A percentile compares a stretch with the other conserved stretches of the same genome.
These are phyloP conservation scores for Gossypium raimondii DNA, from an alignment of 345 rosid species.

Conservation along the genomic window DNA sequence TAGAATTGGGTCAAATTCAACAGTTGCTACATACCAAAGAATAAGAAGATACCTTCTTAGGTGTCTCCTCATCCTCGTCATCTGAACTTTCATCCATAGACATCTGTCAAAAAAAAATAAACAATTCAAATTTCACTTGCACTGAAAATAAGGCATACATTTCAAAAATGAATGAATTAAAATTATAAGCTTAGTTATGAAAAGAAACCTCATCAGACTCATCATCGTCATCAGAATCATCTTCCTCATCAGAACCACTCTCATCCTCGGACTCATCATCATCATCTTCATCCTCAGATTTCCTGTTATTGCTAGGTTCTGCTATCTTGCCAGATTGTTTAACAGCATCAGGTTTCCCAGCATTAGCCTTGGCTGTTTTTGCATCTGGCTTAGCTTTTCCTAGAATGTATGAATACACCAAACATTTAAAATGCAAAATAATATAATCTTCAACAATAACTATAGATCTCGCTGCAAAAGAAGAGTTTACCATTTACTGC, in stretches of 20 bases:
- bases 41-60: slow-evolving; percentile 44
- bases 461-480: background rate
- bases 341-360: slow-evolving; percentile 27
- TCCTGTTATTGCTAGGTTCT: slow-evolving; percentile 30
- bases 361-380: slow-evolving; percentile 24
- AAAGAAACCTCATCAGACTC: slow-evolving; percentile 23
- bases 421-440: background rate
- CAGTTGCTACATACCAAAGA: background rate
- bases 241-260: slow-evolving; percentile 10
- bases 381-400: slow-evolving; percentile 21
- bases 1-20: background rate
- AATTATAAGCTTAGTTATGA: background rate
- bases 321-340: slow-evolving; percentile 4
- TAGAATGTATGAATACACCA: background rate
- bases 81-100: slow-evolving; percentile 23
- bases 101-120: background rate
- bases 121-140: background rate
- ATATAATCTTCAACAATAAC: background rate
- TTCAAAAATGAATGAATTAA: background rate
- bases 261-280: slow-evolving; percentile 23
- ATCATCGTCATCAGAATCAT: slow-evolving; percentile 22
- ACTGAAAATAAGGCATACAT: background rate
- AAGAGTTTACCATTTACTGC: slow-evolving; percentile 36
- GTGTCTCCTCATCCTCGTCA: slow-evolving; percentile 46
- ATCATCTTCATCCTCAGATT: slow-evolving; percentile 21